Evolutionary conservation across 2,329 filamentous ascomycete genomes (phyloP).

Genomic region (Paraphoma chrysanthemicola): DNA sequence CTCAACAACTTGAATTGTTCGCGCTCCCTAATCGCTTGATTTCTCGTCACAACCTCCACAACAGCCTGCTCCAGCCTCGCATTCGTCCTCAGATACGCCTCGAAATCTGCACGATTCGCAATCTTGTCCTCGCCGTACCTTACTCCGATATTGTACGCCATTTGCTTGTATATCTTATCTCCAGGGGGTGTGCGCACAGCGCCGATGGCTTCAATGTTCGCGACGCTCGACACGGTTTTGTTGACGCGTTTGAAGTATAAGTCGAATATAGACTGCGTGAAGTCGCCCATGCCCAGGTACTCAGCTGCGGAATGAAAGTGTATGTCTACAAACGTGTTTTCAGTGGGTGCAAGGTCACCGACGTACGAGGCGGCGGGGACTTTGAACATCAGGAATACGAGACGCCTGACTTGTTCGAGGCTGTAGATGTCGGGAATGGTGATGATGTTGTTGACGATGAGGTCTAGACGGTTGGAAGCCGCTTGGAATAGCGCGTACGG

Average conservation of each 20-base stretch:
- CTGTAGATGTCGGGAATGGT: neutral
- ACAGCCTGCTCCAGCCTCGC: slow-evolving; percentile 1
- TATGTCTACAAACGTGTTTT: slow-evolving; percentile 3
- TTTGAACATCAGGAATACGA: neutral
- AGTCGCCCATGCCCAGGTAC: slow-evolving; percentile 3
- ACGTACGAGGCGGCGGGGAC: neutral
- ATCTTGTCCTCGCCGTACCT: slow-evolving; percentile 3
- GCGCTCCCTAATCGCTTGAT: neutral
- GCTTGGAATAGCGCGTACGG: neutral
- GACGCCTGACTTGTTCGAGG: neutral
- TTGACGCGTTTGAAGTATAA: slow-evolving; percentile 6
- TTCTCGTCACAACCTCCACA: neutral
- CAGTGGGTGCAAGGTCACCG: neutral
- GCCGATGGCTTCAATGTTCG: slow-evolving; percentile 7
- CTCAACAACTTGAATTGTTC: neutral
- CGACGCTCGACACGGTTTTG: neutral
- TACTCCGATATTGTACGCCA: slow-evolving; percentile 3
- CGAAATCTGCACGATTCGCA: neutral
- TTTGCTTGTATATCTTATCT: slow-evolving; percentile 7
- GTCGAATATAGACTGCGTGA: slow-evolving; percentile 9
- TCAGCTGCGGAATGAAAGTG: slow-evolving; percentile 8
- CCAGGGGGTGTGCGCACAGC: slow-evolving; percentile 2
- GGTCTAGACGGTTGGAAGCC: neutral
- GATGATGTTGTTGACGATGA: neutral
- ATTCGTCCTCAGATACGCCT: slow-evolving; percentile 1